Percentiles rank a stretch among this genome's conserved stretches.
Conservation (phyloP, 106 monocot genomes). For the Triglochin maritima region DNA sequence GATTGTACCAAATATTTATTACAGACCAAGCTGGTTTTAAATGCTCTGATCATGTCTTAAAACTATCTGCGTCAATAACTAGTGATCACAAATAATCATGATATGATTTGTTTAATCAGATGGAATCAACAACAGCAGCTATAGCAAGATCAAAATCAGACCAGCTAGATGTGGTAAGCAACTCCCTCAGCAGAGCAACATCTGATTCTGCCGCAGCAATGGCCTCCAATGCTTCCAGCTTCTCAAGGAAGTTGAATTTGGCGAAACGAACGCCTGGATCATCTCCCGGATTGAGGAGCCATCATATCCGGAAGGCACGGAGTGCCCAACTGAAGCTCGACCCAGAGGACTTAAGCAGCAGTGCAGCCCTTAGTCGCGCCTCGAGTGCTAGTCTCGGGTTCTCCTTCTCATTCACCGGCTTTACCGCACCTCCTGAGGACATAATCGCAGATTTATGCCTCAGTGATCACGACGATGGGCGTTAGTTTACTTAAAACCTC, state of each 20-base stretch:
- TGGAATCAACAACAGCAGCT: background rate
- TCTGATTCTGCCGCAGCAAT: slow-evolving; percentile 29
- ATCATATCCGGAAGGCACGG: slow-evolving; percentile 40
- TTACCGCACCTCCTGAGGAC: slow-evolving; percentile 53
- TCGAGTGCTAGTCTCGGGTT: slow-evolving; percentile 75
- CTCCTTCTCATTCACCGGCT: slow-evolving; percentile 76
- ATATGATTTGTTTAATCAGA: background rate
- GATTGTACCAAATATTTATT: no score
- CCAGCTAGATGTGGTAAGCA: background rate
- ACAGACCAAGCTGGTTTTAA: no score
- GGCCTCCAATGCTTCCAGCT: slow-evolving; percentile 13
- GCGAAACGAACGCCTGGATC: slow-evolving; percentile 34
- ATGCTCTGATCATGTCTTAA: no score
- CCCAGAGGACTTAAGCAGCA: slow-evolving; percentile 51
- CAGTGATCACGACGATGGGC: slow-evolving; percentile 35
- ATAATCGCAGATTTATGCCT: slow-evolving; percentile 14
- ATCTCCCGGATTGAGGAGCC: slow-evolving; percentile 22
- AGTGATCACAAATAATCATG: no score
- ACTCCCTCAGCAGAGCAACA: slow-evolving; percentile 30
- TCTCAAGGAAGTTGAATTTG: slow-evolving; percentile 37
- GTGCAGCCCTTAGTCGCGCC: slow-evolving; percentile 58
- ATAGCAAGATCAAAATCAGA: background rate
- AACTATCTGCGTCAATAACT: no score
- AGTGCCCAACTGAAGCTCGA: slow-evolving; percentile 66
- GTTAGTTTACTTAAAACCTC: slow-evolving; percentile 2